Evolutionary conservation across 164 flowering plant species (phyloP), one percentile per base, ranked within the genome.

Genomic region (Stephania yunnanensis): DNA sequence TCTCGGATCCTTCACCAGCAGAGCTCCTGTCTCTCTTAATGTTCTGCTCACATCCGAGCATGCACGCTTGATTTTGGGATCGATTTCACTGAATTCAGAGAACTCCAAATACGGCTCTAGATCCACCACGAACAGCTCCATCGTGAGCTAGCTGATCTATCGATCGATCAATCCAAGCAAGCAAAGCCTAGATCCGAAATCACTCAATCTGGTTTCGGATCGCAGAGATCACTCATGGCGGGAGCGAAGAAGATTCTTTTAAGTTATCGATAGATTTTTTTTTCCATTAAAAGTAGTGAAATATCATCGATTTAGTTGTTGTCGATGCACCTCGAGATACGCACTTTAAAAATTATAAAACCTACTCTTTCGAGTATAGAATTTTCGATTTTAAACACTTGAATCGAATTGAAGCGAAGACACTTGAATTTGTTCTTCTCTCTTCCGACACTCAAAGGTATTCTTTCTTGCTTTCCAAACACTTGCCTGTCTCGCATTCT

Each of bases 1-100:
- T 78, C 99, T 79, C 8, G 97, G 99, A 80, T 95, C 98, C 83
- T 90, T 92, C 36, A 95, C 89, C 58, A 95, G 80, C 44, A 95
- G 74, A 10, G 99, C 99, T 1, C 99, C 99, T 20, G 98, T 91
- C 71, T 95, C 97, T 42, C 82, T 87, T 74, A 93, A 87, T 73
- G 81, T 85, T 74, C 84, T 85, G 72, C 95, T 91, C 64, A 95
- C 99, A 81, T 89, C 89, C 12, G 52, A 45, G 80, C 98, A 93
- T 63, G 90, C 74, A 36, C 30, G 75, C 71, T 68, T 73, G 68
- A 86, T 65, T 31, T 80, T 46, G 6, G 83, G 82, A 65, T 81
- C 81, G 44, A 68, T 55, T 30, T 53, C 53, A 3, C 12, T 1
- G 6, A 22, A 64, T 75, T 10, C 15, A 7, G 52, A 70, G 74